Conservation (phyloP, 2,329 filamentous ascomycete genomes). For the Monilinia polystroma region DNA sequence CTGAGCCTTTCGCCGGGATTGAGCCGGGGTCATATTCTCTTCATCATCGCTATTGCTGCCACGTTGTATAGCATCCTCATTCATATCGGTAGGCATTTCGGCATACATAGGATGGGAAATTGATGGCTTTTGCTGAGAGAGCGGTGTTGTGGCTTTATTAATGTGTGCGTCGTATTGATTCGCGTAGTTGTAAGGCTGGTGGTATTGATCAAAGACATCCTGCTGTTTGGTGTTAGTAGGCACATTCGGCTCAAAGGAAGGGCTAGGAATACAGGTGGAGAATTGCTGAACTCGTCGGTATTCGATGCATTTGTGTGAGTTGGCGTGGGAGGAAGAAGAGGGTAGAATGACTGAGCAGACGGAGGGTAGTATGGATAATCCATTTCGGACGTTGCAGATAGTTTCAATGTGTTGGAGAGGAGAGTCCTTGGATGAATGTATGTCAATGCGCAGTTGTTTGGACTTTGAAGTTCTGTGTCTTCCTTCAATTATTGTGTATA, state of each 20-base stretch:
- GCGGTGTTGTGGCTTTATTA: conserved; percentile 33
- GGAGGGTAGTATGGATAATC: conserved; percentile 56
- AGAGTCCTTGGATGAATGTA: background rate
- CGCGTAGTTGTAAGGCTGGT: conserved; percentile 38
- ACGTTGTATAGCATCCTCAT: conserved; percentile 33
- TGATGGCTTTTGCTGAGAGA: conserved; percentile 36
- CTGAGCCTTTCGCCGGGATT: conserved; percentile 65
- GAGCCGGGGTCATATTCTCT: conserved; percentile 55
- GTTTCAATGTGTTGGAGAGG: background rate
- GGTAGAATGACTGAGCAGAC: conserved; percentile 47
- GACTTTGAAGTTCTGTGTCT: too few species aligned
- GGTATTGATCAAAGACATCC: conserved; percentile 38
- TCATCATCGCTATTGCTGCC: conserved; percentile 47
- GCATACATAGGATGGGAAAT: conserved; percentile 33
- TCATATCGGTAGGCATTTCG: conserved; percentile 33
- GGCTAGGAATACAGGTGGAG: conserved; percentile 41
- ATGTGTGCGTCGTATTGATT: conserved; percentile 30
- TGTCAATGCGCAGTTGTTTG: too few species aligned
- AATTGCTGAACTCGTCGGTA: conserved; percentile 48
- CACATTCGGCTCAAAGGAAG: background rate
- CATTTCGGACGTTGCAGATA: conserved; percentile 43
- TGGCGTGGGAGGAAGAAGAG: conserved; percentile 46
- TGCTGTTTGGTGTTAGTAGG: conserved; percentile 33
- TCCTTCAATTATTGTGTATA: too few species aligned
- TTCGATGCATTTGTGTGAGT: conserved; percentile 42